Conservation (phyloP, 2,329 filamentous ascomycete species). For the Didymella sp. region DNA sequence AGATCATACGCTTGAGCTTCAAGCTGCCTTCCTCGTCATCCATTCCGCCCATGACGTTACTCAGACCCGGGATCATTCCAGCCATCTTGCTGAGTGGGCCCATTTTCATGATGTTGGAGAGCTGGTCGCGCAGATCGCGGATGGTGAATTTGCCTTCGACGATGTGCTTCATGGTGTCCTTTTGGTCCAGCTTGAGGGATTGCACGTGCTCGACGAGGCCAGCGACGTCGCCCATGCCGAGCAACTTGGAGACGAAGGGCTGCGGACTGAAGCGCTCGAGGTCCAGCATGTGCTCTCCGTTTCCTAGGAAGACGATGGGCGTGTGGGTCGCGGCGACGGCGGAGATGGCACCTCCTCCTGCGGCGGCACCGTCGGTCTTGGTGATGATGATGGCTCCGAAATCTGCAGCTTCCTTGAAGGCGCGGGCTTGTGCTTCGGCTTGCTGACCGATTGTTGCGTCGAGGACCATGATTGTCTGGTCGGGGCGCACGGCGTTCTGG, state of each 20-base stretch:
- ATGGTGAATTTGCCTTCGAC: conserved; percentile 96
- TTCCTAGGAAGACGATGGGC: conserved; percentile 97
- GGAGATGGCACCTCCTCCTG: conserved; percentile 95
- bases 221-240: conserved; percentile 97
- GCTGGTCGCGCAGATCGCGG: conserved; percentile 90
- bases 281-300: conserved; percentile 95
- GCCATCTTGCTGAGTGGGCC: conserved; percentile 96
- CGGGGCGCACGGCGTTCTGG: conserved; percentile 84
- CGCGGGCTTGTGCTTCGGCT: conserved; percentile 90
- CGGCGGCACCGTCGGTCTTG: conserved; percentile 95
- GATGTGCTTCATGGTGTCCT: conserved; percentile 99
- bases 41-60: conserved; percentile 92
- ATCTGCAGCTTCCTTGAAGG: conserved; percentile 96
- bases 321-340: conserved; percentile 96
- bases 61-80: conserved; percentile 96
- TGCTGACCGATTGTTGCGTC: conserved; percentile 97
- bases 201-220: conserved; percentile 97
- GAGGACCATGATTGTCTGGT: conserved; percentile 98
- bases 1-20: conserved; percentile 98
- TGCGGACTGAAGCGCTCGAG: conserved; percentile 91
- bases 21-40: conserved; percentile 94
- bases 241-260: conserved; percentile 89
- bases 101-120: conserved; percentile 99
- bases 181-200: conserved; percentile 92
- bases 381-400: conserved; percentile 99